Percentiles rank a stretch among this genome's conserved stretches.
phyloP scores from a whole-genome alignment of 164 flowering plant species.

The Cinnamomum micranthum region DNA sequence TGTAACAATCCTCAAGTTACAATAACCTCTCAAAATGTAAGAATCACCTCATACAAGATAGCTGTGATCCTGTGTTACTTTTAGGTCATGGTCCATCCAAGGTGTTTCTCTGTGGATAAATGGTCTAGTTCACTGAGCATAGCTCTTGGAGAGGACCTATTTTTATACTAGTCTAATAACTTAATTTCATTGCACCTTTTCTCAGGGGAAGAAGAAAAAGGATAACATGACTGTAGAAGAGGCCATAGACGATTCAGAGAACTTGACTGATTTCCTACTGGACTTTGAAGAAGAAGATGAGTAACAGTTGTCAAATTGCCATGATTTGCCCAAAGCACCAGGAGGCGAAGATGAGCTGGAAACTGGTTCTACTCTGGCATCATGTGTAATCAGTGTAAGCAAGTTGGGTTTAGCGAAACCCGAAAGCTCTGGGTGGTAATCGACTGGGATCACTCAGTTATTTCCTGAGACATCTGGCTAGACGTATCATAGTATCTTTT shows the following conservation, averaged over 20 bases:
- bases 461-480: too few relatives aligned
- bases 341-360: not conserved
- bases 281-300: constrained; percentile 86
- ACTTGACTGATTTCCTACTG: constrained; percentile 85
- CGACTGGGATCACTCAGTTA: too few relatives aligned
- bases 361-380: not conserved
- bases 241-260: constrained; percentile 83
- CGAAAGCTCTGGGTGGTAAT: not conserved
- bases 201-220: constrained; percentile 64
- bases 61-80: not conserved
- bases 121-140: not conserved
- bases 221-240: constrained; percentile 55
- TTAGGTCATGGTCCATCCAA: not conserved
- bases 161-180: not conserved
- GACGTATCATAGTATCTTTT: too few relatives aligned
- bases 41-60: not conserved
- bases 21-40: too few relatives aligned
- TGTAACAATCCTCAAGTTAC: too few relatives aligned
- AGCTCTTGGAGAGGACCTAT: not conserved
- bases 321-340: not conserved
- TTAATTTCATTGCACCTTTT: not conserved
- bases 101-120: not conserved
- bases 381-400: not conserved
- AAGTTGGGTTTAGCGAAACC: not conserved
- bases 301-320: not conserved